Evolutionary conservation across 1,139 yeast genomes (phyloP).

Genomic region (Lizanozyma gosingica): DNA sequence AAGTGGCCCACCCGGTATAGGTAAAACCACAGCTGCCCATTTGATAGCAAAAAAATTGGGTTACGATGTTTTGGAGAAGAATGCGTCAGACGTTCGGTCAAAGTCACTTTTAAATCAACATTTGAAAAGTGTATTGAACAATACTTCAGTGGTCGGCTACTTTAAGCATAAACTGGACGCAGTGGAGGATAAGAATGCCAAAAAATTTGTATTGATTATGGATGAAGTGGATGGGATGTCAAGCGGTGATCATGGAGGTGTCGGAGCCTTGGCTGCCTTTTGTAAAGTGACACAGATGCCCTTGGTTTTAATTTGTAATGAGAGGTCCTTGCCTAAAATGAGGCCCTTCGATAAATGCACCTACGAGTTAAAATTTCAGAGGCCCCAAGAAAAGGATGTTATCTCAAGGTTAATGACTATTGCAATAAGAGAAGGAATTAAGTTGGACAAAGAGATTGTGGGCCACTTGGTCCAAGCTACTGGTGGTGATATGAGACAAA

Average conservation of each 20-base stretch:
- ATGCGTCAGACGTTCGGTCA: constrained; percentile 86
- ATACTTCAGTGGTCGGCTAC: constrained; percentile 77
- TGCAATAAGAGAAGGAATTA: constrained; percentile 75
- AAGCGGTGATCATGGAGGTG: constrained; percentile 98
- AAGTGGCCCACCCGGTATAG: constrained; percentile 82
- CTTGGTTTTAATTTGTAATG: constrained; percentile 88
- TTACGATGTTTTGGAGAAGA: constrained; percentile 64
- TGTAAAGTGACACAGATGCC: constrained; percentile 85
- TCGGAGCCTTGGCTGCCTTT: constrained; percentile 85
- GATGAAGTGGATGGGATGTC: constrained; percentile 99
- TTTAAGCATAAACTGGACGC: constrained; percentile 38
- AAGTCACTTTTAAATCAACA: constrained; percentile 63
- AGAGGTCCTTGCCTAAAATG: constrained; percentile 88
- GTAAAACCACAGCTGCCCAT: constrained; percentile 77
- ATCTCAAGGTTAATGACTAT: constrained; percentile 84
- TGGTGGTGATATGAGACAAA: constrained; percentile 87
- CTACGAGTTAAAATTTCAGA: constrained; percentile 71
- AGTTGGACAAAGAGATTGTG: constrained; percentile 70
- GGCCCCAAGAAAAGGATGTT: constrained; percentile 80
- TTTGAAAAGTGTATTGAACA: constrained; percentile 64
- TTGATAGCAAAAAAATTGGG: constrained; percentile 60
- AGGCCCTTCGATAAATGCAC: constrained; percentile 89
- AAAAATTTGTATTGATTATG: constrained; percentile 73
- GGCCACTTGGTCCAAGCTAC: constrained; percentile 84
- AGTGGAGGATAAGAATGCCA: constrained; percentile 29